phyloP scores from a whole-genome alignment of 2,329 filamentous ascomycete species.

The Diaporthe caulivora region DNA sequence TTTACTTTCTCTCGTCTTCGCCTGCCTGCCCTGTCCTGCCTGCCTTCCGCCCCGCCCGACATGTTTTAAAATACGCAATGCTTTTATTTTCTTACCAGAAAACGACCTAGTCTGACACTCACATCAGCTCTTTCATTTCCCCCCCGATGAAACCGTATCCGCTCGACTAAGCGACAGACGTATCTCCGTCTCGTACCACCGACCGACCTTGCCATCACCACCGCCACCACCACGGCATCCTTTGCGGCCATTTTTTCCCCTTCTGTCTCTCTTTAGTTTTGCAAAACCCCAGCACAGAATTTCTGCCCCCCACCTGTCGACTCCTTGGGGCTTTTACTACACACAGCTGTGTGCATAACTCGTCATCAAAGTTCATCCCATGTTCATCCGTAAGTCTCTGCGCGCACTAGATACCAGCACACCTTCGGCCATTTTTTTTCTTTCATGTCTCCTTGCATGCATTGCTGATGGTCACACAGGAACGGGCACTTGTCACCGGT shows the following conservation, averaged over 20 bases:
- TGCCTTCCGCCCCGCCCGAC: constrained; percentile 24
- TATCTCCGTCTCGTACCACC: constrained; percentile 24
- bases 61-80: constrained; percentile 30
- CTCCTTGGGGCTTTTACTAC: not conserved
- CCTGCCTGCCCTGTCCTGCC: constrained; percentile 30
- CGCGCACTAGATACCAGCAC: not conserved
- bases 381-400: constrained; percentile 22
- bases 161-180: constrained; percentile 28
- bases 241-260: not conserved
- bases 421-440: not conserved
- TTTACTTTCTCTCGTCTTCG: constrained; percentile 29
- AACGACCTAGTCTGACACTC: constrained; percentile 30
- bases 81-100: constrained; percentile 26
- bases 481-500: not conserved
- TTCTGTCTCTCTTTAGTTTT: not conserved
- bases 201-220: constrained; percentile 16
- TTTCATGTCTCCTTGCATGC: not conserved
- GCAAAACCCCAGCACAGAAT: not conserved
- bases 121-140: constrained; percentile 31
- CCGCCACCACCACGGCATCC: not conserved
- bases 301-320: constrained; percentile 1
- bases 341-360: not conserved
- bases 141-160: constrained; percentile 27
- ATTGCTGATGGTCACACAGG: constrained; percentile 12
- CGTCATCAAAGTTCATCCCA: not conserved